Evolutionary conservation across 495 filamentous ascomycete species (phyloP).

Genomic region (Trichoderma erinaceum): DNA sequence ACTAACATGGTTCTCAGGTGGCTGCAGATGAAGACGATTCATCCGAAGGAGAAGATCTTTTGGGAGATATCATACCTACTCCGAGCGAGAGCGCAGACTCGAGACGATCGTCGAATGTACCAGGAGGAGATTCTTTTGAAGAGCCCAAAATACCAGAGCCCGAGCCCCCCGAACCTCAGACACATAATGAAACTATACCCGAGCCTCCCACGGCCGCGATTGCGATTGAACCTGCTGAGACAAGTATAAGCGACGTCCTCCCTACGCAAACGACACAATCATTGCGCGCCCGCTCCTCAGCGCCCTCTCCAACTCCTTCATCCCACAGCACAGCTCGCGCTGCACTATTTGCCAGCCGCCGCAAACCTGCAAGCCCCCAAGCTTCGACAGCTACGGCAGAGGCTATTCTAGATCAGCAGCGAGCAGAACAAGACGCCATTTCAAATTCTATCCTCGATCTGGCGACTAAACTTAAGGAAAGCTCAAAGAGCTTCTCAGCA

Average conservation of each 20-base stretch:
- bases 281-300: slow-evolving; percentile 23
- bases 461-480: slow-evolving; percentile 70
- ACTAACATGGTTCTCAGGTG: neutral
- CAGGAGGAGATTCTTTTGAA: slow-evolving; percentile 19
- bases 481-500: slow-evolving; percentile 60
- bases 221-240: slow-evolving; percentile 16
- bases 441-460: slow-evolving; percentile 72
- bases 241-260: slow-evolving; percentile 13
- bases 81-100: slow-evolving; percentile 44
- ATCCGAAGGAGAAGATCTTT: slow-evolving; percentile 46
- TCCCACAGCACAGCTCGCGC: slow-evolving; percentile 26
- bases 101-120: slow-evolving; percentile 24
- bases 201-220: slow-evolving; percentile 13
- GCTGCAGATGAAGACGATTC: slow-evolving; percentile 31
- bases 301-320: slow-evolving; percentile 20
- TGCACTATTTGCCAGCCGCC: slow-evolving; percentile 32
- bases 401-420: slow-evolving; percentile 63
- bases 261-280: slow-evolving; percentile 26
- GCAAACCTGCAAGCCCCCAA: slow-evolving; percentile 16
- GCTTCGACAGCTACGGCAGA: slow-evolving; percentile 47
- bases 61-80: slow-evolving; percentile 41
- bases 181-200: slow-evolving; percentile 15
- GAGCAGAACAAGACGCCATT: slow-evolving; percentile 76
- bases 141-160: slow-evolving; percentile 12
- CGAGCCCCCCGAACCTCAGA: slow-evolving; percentile 16